Evolutionary conservation across 106 monocot species (phyloP).

Genomic region (Posidonia australis): DNA sequence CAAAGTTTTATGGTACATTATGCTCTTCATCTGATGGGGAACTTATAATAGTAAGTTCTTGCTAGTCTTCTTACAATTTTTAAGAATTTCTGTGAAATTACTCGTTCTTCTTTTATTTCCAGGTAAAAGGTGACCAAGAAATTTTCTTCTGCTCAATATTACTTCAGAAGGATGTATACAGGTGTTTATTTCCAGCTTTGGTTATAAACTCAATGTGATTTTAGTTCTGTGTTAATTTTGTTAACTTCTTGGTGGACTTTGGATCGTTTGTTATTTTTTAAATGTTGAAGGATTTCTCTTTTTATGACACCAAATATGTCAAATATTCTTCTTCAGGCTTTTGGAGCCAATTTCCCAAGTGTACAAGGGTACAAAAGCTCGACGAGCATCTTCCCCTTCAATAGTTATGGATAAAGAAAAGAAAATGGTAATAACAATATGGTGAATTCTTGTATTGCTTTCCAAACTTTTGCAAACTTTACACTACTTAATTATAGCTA

Average conservation of each 20-base stretch:
- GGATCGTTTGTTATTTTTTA: neutral
- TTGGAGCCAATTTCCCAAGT: conserved; percentile 37
- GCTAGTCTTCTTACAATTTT: neutral
- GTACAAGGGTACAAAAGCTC: conserved; percentile 22
- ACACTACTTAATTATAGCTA: conserved; percentile 4
- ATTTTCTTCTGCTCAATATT: conserved; percentile 40
- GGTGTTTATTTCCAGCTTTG: conserved; percentile 24
- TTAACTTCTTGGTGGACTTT: neutral
- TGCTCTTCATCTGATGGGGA: conserved; percentile 67
- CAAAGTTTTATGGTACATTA: conserved; percentile 17
- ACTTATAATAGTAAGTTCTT: conserved; percentile 35
- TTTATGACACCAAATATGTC: neutral
- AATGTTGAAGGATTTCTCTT: too few relatives aligned
- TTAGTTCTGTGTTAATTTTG: neutral
- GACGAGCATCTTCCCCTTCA: conserved; percentile 14
- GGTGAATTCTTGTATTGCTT: neutral
- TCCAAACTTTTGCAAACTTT: neutral
- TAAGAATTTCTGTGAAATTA: neutral
- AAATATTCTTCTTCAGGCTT: conserved; percentile 26
- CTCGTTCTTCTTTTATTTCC: conserved; percentile 7
- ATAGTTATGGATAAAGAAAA: conserved; percentile 43
- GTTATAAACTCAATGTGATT: neutral
- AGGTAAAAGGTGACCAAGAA: conserved; percentile 73
- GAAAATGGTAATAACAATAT: conserved; percentile 44
- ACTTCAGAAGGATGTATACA: conserved; percentile 28